Conservation (phyloP, 2,329 filamentous ascomycete species). For the Seiridium unicorne region DNA sequence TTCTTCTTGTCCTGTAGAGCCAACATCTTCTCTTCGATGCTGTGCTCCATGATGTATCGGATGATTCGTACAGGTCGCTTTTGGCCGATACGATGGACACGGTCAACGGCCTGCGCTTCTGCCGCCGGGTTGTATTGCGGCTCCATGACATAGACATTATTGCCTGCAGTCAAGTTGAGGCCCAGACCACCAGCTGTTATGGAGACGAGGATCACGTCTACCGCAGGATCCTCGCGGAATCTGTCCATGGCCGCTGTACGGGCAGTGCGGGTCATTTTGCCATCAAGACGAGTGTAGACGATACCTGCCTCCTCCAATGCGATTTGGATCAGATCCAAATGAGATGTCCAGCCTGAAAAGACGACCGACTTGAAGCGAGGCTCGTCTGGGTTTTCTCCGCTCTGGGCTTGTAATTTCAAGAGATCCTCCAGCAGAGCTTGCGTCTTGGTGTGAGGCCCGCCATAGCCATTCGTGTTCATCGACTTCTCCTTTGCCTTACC, state of each 20-base stretch:
- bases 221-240: constrained; percentile 69
- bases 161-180: constrained; percentile 84
- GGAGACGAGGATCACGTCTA: constrained; percentile 84
- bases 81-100: constrained; percentile 88
- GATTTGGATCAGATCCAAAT: constrained; percentile 87
- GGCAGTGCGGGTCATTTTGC: constrained; percentile 75
- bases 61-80: constrained; percentile 83
- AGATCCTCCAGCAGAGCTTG: constrained; percentile 77
- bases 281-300: constrained; percentile 79
- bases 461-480: constrained; percentile 68
- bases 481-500: constrained; percentile 40
- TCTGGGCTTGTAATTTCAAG: constrained; percentile 61
- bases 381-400: constrained; percentile 58
- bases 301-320: constrained; percentile 70
- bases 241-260: constrained; percentile 73
- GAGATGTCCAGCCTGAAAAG: constrained; percentile 94
- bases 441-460: constrained; percentile 90
- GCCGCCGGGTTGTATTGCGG: constrained; percentile 96
- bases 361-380: constrained; percentile 88
- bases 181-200: constrained; percentile 91
- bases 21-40: constrained; percentile 93
- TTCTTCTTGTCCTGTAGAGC: constrained; percentile 90
- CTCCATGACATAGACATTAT: constrained; percentile 94
- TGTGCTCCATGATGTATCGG: constrained; percentile 84
- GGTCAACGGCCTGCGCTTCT: constrained; percentile 91